Conservation (phyloP, 192 early-diverging fungal species). For the Phycomyces blakesleeanus region DNA sequence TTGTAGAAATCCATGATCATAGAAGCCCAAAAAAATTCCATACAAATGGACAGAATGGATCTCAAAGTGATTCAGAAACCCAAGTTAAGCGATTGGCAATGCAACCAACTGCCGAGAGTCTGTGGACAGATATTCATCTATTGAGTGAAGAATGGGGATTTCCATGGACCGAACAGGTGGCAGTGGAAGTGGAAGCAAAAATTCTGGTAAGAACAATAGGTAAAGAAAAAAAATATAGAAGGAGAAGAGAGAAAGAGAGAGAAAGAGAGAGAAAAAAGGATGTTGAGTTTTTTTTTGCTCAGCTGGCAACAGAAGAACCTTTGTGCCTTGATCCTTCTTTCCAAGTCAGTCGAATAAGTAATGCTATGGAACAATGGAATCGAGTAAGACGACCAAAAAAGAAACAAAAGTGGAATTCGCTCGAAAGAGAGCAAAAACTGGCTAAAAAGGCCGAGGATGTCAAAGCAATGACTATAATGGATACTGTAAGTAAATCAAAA, state of each 20-base stretch:
- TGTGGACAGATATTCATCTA: conserved; percentile 51
- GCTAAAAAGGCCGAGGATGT: conserved; percentile 65
- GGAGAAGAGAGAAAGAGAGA: conserved; percentile 42
- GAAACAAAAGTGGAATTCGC: conserved; percentile 68
- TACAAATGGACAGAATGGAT: neutral
- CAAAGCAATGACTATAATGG: conserved; percentile 68
- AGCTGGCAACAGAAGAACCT: conserved; percentile 64
- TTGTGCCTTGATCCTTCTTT: conserved; percentile 66
- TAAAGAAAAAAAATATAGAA: conserved; percentile 46
- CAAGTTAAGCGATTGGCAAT: conserved; percentile 41
- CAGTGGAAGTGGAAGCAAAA: conserved; percentile 63
- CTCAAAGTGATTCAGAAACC: neutral
- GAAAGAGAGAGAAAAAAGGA: conserved; percentile 37
- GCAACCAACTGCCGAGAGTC: conserved; percentile 45
- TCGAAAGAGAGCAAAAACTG: conserved; percentile 63
- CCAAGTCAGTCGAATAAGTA: conserved; percentile 64
- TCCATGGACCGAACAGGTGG: conserved; percentile 47
- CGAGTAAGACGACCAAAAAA: conserved; percentile 48
- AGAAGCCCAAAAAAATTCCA: conserved; percentile 24
- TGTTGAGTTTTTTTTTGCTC: too few species aligned
- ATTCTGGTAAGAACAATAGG: conserved; percentile 52
- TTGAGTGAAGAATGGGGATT: conserved; percentile 42
- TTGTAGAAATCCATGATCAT: conserved; percentile 68
- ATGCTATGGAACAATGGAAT: conserved; percentile 59
- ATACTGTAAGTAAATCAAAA: conserved; percentile 55